Conservation (phyloP, 345 rosid genomes). For the Aegle marmelos region DNA sequence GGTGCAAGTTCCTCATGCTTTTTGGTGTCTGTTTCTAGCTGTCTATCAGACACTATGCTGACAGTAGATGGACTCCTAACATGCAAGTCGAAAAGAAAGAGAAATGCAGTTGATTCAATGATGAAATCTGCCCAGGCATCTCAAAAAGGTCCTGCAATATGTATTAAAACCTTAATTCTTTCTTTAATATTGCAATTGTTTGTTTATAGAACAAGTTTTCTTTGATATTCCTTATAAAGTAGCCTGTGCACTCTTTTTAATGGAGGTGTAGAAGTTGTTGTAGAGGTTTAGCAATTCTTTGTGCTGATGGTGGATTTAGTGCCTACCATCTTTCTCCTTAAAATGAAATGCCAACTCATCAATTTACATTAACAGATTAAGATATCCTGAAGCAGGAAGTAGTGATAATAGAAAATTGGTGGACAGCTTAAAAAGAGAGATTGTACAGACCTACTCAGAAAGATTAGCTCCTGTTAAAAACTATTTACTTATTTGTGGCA, state of each 20-base stretch:
- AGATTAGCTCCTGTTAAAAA: background rate
- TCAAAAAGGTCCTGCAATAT: slow-evolving; percentile 48
- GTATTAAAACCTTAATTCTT: background rate
- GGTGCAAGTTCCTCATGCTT: slow-evolving; percentile 16
- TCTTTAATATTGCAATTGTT: background rate
- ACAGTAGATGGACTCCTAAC: slow-evolving; percentile 81
- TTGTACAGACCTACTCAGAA: background rate
- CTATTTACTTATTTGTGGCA: background rate
- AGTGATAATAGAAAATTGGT: background rate
- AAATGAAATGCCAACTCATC: background rate
- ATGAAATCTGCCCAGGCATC: slow-evolving; percentile 29
- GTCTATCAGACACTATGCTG: slow-evolving; percentile 75
- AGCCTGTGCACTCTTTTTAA: background rate
- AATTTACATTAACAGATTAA: background rate
- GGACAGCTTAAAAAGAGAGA: background rate
- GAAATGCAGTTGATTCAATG: slow-evolving; percentile 34
- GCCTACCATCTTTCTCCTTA: background rate
- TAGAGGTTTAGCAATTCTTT: background rate
- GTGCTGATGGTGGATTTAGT: background rate
- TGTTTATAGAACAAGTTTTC: background rate
- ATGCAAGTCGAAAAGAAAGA: slow-evolving; percentile 71
- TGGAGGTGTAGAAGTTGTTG: background rate
- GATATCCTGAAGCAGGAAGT: background rate
- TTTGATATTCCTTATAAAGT: background rate
- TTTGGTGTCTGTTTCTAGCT: slow-evolving; percentile 47